These are phyloP conservation scores for Hippophae rhamnoides DNA, from an alignment of 306 rosid species.

Conservation along the genomic window DNA sequence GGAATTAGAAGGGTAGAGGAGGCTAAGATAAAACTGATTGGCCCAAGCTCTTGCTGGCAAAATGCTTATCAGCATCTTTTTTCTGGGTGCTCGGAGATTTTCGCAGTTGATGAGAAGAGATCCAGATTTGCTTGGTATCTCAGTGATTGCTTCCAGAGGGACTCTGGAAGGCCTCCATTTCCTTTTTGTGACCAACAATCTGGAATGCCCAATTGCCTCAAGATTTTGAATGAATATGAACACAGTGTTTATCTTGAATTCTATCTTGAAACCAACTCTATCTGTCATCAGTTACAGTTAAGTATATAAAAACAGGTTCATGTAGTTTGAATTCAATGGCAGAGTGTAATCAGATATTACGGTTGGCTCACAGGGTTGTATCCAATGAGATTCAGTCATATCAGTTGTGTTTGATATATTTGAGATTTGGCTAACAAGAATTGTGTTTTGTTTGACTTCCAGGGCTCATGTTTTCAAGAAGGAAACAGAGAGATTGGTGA, in stretches of 20 bases:
- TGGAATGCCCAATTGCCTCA: constrained; percentile 38
- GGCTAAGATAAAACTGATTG: constrained; percentile 42
- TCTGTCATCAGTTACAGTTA: constrained; percentile 80
- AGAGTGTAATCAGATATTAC: no score
- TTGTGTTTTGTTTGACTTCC: neutral
- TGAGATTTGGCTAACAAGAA: neutral
- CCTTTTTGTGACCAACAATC: constrained; percentile 51
- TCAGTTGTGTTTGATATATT: no score
- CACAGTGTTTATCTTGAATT: constrained; percentile 69
- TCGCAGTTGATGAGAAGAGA: constrained; percentile 51
- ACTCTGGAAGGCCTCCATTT: constrained; percentile 55
- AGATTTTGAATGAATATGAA: constrained; percentile 39
- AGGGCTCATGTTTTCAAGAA: constrained; percentile 60
- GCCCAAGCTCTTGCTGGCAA: constrained; percentile 61
- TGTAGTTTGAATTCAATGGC: neutral
- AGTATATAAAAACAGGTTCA: constrained; percentile 18
- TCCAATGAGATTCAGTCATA: no score
- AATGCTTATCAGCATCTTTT: constrained; percentile 56
- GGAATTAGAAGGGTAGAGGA: constrained; percentile 40
- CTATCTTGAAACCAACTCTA: constrained; percentile 77
- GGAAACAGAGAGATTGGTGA: constrained; percentile 74
- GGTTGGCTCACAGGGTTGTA: no score
- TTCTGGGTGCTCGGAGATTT: constrained; percentile 59
- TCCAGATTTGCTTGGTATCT: constrained; percentile 85
- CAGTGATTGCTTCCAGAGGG: constrained; percentile 80